Conservation (phyloP, 2,329 filamentous ascomycete genomes). For the Cercospora berteroae region DNA sequence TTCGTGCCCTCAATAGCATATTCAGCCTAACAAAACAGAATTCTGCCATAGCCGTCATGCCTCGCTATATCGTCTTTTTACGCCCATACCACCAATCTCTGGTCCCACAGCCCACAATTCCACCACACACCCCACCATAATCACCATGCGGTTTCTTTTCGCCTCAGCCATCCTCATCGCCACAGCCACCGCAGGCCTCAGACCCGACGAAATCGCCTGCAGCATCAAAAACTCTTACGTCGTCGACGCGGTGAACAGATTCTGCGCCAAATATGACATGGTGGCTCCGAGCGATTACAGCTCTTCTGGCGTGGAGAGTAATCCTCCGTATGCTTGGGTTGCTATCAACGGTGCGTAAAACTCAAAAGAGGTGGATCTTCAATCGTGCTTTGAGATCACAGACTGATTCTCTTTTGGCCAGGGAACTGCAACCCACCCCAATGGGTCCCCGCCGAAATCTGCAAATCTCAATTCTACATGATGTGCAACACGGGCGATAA, state of each 20-base stretch:
- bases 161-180: neutral
- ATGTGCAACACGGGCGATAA: conserved; percentile 8
- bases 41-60: neutral
- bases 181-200: neutral
- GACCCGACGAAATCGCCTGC: conserved; percentile 1
- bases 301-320: neutral
- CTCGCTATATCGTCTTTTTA: neutral
- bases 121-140: neutral
- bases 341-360: neutral
- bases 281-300: conserved; percentile 7
- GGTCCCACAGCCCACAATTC: neutral
- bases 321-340: neutral
- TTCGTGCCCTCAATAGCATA: conserved; percentile 4
- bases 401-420: neutral
- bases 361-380: too few relatives aligned
- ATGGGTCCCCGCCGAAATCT: conserved; percentile 12
- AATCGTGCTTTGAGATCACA: too few relatives aligned
- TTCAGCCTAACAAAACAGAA: neutral
- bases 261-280: conserved; percentile 15
- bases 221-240: conserved; percentile 10
- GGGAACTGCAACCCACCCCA: conserved; percentile 12
- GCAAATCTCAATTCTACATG: conserved; percentile 10
- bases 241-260: conserved; percentile 7
- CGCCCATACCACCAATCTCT: neutral
- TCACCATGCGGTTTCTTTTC: conserved; percentile 1